Percentiles rank a stretch among this genome's conserved stretches.
These are phyloP conservation scores for Botrytis elliptica DNA, from an alignment of 2,329 filamentous ascomycete genomes.

Conservation along the genomic window DNA sequence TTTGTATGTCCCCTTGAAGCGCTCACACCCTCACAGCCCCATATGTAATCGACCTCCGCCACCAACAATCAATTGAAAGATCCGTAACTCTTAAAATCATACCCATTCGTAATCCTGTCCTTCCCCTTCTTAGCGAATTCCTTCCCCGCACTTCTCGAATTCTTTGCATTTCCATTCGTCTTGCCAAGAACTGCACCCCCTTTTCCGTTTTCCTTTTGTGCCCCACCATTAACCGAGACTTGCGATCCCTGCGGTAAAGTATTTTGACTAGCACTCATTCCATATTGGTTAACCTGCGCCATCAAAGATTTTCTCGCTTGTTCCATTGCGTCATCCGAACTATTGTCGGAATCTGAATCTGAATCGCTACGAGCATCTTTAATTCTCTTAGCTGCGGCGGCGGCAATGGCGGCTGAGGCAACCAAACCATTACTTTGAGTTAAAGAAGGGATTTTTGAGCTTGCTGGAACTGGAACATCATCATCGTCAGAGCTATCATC, in stretches of 20 bases:
- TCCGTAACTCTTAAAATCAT: conserved; percentile 17
- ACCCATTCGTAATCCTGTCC: conserved; percentile 19
- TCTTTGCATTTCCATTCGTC: conserved; percentile 3
- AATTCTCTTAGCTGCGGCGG: not conserved
- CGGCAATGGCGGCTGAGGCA: not conserved
- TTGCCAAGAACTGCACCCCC: not conserved
- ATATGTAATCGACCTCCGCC: not conserved
- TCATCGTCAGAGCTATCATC: conserved; percentile 23
- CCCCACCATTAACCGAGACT: conserved; percentile 8
- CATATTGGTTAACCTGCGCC: conserved; percentile 1
- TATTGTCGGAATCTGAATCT: conserved; percentile 18
- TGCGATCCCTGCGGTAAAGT: not conserved
- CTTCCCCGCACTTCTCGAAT: conserved; percentile 19
- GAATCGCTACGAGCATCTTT: conserved; percentile 17
- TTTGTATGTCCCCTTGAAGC: not conserved
- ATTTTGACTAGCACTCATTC: not conserved
- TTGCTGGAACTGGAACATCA: conserved; percentile 1
- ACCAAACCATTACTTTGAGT: not conserved
- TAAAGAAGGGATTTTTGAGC: not conserved
- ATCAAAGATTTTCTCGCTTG: conserved; percentile 13
- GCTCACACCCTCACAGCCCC: not conserved
- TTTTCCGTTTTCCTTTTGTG: not conserved
- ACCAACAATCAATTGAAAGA: conserved; percentile 3
- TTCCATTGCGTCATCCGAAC: not conserved
- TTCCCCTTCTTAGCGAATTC: conserved; percentile 16